Evolutionary conservation across 306 rosid genomes (phyloP), one percentile per base, ranked within the genome.

Genomic region (Trifolium dubium): DNA sequence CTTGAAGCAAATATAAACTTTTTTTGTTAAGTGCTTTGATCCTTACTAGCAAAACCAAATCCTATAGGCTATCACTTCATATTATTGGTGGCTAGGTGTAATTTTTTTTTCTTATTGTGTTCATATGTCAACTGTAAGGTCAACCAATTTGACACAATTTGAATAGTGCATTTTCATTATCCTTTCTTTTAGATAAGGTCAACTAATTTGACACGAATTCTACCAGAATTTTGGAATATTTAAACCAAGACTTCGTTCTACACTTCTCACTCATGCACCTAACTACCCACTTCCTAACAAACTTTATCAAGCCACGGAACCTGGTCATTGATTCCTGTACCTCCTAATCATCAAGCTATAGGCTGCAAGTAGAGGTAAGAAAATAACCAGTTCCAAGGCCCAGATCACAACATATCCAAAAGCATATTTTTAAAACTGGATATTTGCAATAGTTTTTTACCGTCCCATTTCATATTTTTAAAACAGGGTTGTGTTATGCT

Each of bases 21-120:
- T 54, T 56, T 41, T 71, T 17, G 54, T 28, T 31, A 40, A 55
- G 51, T 55, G 30, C 34, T 53, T 70, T 53, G 64, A 69, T 70
- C 64, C 34, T 53, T 70, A 34, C 64, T 10, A 18, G 39, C 53
- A 7, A 55, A 69, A 17, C 31, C 62, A n/a, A 15, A 10, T 6
- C 56, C 9, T n/a, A 4, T 10, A 55, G 34, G 61, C 67, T 61
- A 32, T 62, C 35, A 43, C 12, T 62, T 62, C 46, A 11, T 58
- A 5, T 58, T 58, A 28, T 58, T 11, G n/a, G 37, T 19, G 32
- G n/a, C 31, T 55, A 10, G 4, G 62, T 13, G 54, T 46, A 7
- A 67, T 23, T 59, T 19, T 17, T 14, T 61, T 61, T 19, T 50
- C 43, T n/a, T 40, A 23, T 62, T 50, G 55, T n/a, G 56, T 62